A percentile compares a stretch with the other conserved stretches of the same genome.
These are phyloP conservation scores for Penicillium taxi DNA, from an alignment of 495 filamentous ascomycete species.

Conservation along the genomic window DNA sequence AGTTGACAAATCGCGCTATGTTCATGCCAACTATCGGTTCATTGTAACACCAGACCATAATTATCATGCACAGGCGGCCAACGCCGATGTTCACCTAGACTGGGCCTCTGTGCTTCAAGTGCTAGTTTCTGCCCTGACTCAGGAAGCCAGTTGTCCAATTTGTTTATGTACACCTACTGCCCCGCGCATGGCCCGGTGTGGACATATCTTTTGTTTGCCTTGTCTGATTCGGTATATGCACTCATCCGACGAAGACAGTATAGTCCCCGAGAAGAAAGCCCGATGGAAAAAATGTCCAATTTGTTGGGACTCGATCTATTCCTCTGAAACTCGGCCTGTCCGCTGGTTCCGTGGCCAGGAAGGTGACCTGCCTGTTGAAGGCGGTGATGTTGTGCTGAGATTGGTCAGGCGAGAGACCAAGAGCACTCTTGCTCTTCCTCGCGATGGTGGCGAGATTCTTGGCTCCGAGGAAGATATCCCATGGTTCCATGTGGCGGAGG, in stretches of 20 bases:
- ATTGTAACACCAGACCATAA: constrained; percentile 77
- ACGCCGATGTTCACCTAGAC: constrained; percentile 85
- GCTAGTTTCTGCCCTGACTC: constrained; percentile 80
- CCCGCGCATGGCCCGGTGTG: constrained; percentile 94
- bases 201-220: constrained; percentile 93
- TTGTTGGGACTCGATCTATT: constrained; percentile 82
- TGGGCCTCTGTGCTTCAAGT: constrained; percentile 90
- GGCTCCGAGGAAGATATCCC: constrained; percentile 67
- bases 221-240: constrained; percentile 97
- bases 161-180: constrained; percentile 87
- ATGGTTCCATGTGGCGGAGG: constrained; percentile 90
- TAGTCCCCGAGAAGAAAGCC: constrained; percentile 57
- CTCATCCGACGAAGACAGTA: constrained; percentile 59
- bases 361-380: constrained; percentile 65
- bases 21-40: constrained; percentile 96
- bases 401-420: constrained; percentile 70
- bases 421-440: constrained; percentile 78
- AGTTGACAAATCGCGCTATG: constrained; percentile 86
- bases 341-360: constrained; percentile 90
- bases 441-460: constrained; percentile 68
- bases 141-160: constrained; percentile 83
- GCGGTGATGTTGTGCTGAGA: constrained; percentile 80
- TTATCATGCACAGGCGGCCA: constrained; percentile 70
- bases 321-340: constrained; percentile 82
- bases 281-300: constrained; percentile 95